Evolutionary conservation across 805 yeast genomes (phyloP), one percentile per base, ranked within the genome.

Genomic region (Kodamaea nitidulidarum): DNA sequence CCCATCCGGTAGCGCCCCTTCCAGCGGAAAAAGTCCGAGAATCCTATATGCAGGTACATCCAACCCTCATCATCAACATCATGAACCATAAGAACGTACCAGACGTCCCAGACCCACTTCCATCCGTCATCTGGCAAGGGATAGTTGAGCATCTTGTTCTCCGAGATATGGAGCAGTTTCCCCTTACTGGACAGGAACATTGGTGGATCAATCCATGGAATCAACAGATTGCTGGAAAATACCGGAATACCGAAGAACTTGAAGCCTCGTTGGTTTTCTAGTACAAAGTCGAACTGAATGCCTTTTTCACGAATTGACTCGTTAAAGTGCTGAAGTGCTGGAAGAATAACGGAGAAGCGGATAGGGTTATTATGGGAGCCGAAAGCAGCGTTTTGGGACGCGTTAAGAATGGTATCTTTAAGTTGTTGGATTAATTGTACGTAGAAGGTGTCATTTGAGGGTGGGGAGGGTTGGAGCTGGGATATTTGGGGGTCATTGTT

Each of bases 41-140:
- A 73, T 43, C 80, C 74, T 16, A 70, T 48, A 60, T 75, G 64
- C 41, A 84, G 70, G 52, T 85, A 86, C 22, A 71, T 55, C 95
- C 95, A 85, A n/a, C 95, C 95, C 51, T 81, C 84, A 50, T 84
- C 90, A 56, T 85, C 95, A 15, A 78, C 83, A 51, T 84, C 88
- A 29, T 65, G 62, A 31, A 68, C 56, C 91, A 86, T 81, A 42
- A 81, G 69, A 2, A 83, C 81, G 49, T 78, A 81, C 95, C 95
- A 85, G 39, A 70, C 65, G 10, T 67, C 67, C 88, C 88, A 82
- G 7, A 54, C 54, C 88, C 88, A 82, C 39, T 57, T 52, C 88
- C 88, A 82, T 31, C 67, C 58, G 15, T 74, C 63, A 45, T 76
- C 82, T 1, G 85, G 85, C 10, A 78, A 63, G 0, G 80, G 78